Conservation (phyloP, 75 land plant species). For the Cupressus sempervirens region DNA sequence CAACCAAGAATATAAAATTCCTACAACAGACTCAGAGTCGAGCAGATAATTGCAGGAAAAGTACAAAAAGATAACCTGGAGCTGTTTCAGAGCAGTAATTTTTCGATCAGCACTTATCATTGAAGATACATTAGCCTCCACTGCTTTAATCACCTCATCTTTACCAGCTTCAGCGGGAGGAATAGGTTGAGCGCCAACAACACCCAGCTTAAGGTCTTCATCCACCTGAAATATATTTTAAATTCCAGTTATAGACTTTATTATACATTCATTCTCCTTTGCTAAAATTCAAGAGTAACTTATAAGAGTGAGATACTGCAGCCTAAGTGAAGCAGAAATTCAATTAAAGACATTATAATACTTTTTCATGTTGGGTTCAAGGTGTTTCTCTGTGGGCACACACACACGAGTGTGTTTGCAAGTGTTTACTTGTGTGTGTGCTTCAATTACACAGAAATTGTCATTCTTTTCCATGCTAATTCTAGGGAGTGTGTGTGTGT, state of each 20-base stretch:
- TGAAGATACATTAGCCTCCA: constrained; percentile 80
- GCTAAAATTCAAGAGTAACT: not conserved
- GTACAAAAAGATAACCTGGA: constrained; percentile 49
- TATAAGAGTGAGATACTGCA: not conserved
- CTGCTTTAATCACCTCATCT: constrained; percentile 69
- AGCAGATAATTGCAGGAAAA: constrained; percentile 9
- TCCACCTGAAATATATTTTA: constrained; percentile 49
- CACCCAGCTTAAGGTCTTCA: constrained; percentile 62
- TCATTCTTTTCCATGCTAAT: no score
- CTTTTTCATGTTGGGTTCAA: not conserved
- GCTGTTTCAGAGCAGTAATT: constrained; percentile 84
- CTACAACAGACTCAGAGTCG: not conserved
- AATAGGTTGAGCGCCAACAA: constrained; percentile 57
- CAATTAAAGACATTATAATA: not conserved
- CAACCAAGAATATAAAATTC: constrained; percentile 1
- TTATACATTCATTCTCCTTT: not conserved
- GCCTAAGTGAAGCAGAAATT: not conserved
- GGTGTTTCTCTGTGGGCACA: not conserved
- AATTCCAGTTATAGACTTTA: not conserved
- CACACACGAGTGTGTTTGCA: no score
- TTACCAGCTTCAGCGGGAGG: constrained; percentile 65
- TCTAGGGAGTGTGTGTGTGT: no score
- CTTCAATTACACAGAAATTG: no score
- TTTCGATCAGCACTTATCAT: constrained; percentile 98
- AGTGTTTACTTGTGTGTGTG: no score